Base-by-base conservation (phyloP, 2,329 filamentous ascomycete species). In the Botrytis sinoallii region DNA sequence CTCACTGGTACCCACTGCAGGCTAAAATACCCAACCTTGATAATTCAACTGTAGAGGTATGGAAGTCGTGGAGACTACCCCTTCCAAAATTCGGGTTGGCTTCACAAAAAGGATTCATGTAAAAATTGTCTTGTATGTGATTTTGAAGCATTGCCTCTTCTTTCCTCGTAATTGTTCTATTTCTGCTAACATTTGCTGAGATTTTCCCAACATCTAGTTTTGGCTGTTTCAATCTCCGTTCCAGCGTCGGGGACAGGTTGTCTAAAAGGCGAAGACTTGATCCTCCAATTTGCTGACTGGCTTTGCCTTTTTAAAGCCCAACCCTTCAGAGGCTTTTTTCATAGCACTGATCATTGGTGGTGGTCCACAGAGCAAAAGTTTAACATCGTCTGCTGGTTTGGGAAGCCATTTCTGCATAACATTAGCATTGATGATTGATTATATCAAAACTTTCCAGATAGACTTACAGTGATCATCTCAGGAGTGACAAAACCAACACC, bases 201-300 rank as follows among this genome's bases (percentile, higher is more conserved):
- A 22, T 69, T 42, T 18, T 57, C 48, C 9, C 25, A 66, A 57
- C 7, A 29, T 55, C 16, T 40, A 22, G n/a, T 14, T 40, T 67
- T 40, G 4, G 35, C 25, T 29, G 1, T 40, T 22, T 14, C 16
- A 18, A 38, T 68, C 25, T 68, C 4, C 18, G 6, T 57, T 20
- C 29, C 20, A 32, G 14, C 52, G 29, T 57, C 40, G 66, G 10
- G 4, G 25, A 40, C 25, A n/a, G 1, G 20, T 25, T 44, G 44
- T 77, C 72, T 92, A 94, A 85, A 99, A 99, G 81, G 93, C 94
- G 86, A 99, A 99, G 78, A 99, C 93, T 84, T 98, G 96, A 83
- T 99, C 96, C 82, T 95, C 93, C 71, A 98, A 90, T 89, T 98
- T 98, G 90, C 95, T 98, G 80, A 98, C 95, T 63, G 95, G 94